Percentiles rank a stretch among this genome's conserved stretches.
phyloP scores from a whole-genome alignment of 331 rosid species.

The Erythrophleum ivorense region DNA sequence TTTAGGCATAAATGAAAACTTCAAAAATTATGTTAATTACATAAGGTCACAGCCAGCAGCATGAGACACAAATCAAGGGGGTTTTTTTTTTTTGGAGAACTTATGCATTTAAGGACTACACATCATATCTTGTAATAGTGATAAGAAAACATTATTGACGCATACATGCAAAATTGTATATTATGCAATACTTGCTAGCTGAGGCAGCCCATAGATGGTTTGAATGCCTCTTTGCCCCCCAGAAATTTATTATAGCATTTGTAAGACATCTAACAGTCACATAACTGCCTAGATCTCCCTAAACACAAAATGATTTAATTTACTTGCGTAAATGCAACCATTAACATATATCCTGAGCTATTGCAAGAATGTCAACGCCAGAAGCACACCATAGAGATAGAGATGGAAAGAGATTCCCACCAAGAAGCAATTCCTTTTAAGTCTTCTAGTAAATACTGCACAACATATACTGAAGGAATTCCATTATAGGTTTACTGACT shows the following conservation, averaged over 20 bases:
- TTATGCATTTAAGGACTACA: background rate
- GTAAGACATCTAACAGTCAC: background rate
- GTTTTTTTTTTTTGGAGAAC: no score
- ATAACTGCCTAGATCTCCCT: no score
- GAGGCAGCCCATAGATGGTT: constrained; percentile 52
- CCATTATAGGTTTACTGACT: constrained; percentile 23
- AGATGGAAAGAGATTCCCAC: constrained; percentile 21
- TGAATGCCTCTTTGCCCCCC: background rate
- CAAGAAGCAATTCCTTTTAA: constrained; percentile 22
- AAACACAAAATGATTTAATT: background rate
- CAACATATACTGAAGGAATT: constrained; percentile 11
- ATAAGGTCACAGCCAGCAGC: background rate
- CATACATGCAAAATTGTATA: background rate
- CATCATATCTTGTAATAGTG: background rate
- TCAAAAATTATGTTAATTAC: constrained; percentile 24
- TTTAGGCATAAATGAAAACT: background rate
- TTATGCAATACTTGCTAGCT: constrained; percentile 27
- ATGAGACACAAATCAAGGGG: background rate
- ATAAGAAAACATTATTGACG: background rate
- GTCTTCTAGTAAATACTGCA: background rate
- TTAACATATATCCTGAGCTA: constrained; percentile 18
- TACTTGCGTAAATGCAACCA: background rate
- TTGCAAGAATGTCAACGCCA: background rate
- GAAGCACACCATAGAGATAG: background rate
- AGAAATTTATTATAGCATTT: background rate